Evolutionary conservation across 2,329 filamentous ascomycete species (phyloP).

Genomic region (Thermoascus crustaceus): DNA sequence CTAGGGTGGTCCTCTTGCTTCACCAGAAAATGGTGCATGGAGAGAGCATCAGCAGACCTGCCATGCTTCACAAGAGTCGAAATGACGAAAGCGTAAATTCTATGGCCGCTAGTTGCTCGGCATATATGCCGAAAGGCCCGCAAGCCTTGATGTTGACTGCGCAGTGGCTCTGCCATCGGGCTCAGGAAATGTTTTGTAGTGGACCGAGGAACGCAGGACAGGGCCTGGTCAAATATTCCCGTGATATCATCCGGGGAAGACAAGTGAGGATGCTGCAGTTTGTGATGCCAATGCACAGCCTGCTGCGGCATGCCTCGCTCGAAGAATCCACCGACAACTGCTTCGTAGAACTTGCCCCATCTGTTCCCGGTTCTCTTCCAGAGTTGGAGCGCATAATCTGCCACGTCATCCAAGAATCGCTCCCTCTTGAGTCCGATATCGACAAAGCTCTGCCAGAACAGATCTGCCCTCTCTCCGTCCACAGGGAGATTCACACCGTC

Average conservation of each 20-base stretch:
- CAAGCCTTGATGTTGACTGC: constrained; percentile 17
- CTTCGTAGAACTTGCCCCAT: constrained; percentile 29
- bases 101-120: constrained; percentile 24
- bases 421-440: constrained; percentile 26
- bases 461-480: constrained; percentile 27
- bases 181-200: constrained; percentile 11
- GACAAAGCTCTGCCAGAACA: constrained; percentile 36
- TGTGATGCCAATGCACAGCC: constrained; percentile 31
- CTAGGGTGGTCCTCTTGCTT: constrained; percentile 35
- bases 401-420: constrained; percentile 24
- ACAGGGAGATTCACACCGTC: constrained; percentile 28
- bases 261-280: constrained; percentile 31
- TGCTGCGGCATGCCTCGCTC: constrained; percentile 19
- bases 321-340: constrained; percentile 30
- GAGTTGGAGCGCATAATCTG: constrained; percentile 33
- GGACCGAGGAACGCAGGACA: constrained; percentile 15
- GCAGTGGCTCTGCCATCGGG: constrained; percentile 6
- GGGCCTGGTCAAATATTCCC: constrained; percentile 20
- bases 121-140: constrained; percentile 37
- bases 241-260: constrained; percentile 21
- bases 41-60: constrained; percentile 31
- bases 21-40: constrained; percentile 41
- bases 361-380: constrained; percentile 30
- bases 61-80: constrained; percentile 31
- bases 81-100: constrained; percentile 39